Evolutionary conservation across 805 yeast genomes (phyloP), one percentile per base, ranked within the genome.

Genomic region (Hanseniaspora vineae): DNA sequence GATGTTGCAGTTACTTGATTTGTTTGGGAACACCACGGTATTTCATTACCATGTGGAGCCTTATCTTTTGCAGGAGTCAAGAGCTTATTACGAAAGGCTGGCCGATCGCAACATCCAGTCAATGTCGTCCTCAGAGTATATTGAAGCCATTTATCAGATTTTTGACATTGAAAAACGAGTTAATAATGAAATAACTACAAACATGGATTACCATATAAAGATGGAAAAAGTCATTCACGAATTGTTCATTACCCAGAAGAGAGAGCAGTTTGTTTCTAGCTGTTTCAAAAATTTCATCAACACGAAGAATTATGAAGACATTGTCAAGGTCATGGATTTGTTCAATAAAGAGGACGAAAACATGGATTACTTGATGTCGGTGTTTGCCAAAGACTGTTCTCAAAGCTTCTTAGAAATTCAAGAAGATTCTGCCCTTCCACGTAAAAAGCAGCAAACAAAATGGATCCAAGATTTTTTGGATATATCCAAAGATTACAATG

Each of bases 391-490:
- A 52, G 54, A 31, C 43, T 55, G 31, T 48, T 44, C 10, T 32
- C 42, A 3, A 49, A 49, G 6, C 29, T 58, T 10, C 45, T 48
- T 2, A 29, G 46, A 15, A 15, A n/a, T 49, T 18, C 49, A 54
- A 12, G 33, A 42, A 29, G 48, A 50, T 42, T 56, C 54, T 37
- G 44, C 47, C 9, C 49, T 40, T 37, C 48, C 45, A 54, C 67
- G 53, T 66, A 72, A 57, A 54, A 57, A 44, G 64, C 72, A 49
- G 62, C 80, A 9, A 65, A 68, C 45, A 2, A 68, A 70, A 46
- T 88, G 94, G 90, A 73, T 84, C 10, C 75, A 75, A 42, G 68
- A 73, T 31, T 70, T 84, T 2, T 59, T 84, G 11, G 61, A 58
- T 11, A 65, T 77, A 49, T 80, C 75, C 53, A 66, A 65, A 5